Evolutionary conservation across 2,329 filamentous ascomycete species (phyloP), one percentile per base, ranked within the genome.

Genomic region (Ophiostoma angusticollis): DNA sequence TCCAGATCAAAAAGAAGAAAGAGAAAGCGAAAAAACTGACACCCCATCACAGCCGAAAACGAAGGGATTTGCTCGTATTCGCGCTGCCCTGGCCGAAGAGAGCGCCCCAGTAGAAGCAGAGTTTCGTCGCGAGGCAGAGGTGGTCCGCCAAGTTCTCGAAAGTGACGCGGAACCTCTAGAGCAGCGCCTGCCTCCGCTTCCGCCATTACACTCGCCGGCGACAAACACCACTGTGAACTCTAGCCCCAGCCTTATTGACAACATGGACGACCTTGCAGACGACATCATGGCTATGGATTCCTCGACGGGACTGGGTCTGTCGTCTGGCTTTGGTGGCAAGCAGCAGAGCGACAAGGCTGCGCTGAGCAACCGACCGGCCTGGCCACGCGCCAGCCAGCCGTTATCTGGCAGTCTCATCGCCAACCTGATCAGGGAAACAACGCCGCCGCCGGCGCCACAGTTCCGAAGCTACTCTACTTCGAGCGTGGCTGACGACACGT

Each of bases 41-140:
- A n/a, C n/a, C n/a, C n/a, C n/a, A n/a, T n/a, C n/a, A 35, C 30
- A 93, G 84, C 91, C 93, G 11, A 98, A 96, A 66, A 91, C 89
- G 1, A 93, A 94, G 61, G 86, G 81, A 0, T 98, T 98, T 58
- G 86, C 87, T 5, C 80, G 91, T 9, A 94, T 98, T 48, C 78
- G 84, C 45, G 91, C 89, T 8, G 86, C 86, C 4, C 69, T 98
- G 1, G 70, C 84, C 41, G 91, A 98, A 61, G 91, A 98, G 61
- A 73, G 75, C 13, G 77, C 86, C 0, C 91, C 91, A 0, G 68
- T 93, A 9, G 91, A 98, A 51, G 80, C 81, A 30, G 91, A 98
- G 58, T 78, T 85, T 41, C 79, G 83, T 37, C 80, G 86, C 28
- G 91, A 98, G 64, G 86, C 89, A 27, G 89, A 96, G 59, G 91